Percentiles rank a stretch among this genome's conserved stretches.
phyloP scores from a whole-genome alignment of 495 filamentous ascomycete genomes.

The Aspergillus mulundensis region DNA sequence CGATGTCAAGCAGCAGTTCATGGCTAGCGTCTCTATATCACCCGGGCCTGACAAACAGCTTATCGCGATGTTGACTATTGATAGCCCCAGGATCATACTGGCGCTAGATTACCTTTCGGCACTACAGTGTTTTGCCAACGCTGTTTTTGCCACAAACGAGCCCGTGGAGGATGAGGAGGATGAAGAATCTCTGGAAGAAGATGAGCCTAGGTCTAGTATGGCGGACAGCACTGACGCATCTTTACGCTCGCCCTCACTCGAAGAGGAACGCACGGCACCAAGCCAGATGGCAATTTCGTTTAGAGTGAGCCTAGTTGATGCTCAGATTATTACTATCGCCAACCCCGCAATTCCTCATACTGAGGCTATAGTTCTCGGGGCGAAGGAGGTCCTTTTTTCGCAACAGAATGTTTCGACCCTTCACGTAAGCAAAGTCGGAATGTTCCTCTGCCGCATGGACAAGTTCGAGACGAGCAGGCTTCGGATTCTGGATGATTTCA shows the following conservation, averaged over 20 bases:
- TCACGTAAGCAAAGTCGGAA: conserved; percentile 87
- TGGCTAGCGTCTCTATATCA: conserved; percentile 93
- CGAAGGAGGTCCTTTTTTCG: conserved; percentile 87
- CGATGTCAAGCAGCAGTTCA: conserved; percentile 89
- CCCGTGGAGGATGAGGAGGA: conserved; percentile 53
- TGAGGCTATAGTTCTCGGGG: conserved; percentile 91
- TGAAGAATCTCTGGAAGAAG: conserved; percentile 53
- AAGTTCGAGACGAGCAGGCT: conserved; percentile 82
- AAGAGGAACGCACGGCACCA: conserved; percentile 23
- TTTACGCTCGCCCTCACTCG: conserved; percentile 18
- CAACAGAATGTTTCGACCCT: conserved; percentile 92
- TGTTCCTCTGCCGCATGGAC: conserved; percentile 99
- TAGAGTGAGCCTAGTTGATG: conserved; percentile 89
- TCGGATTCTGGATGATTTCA: conserved; percentile 94
- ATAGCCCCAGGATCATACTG: conserved; percentile 92
- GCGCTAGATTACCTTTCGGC: conserved; percentile 93
- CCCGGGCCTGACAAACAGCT: conserved; percentile 77
- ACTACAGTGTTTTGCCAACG: conserved; percentile 72
- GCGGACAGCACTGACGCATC: conserved; percentile 31
- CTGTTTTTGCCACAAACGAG: conserved; percentile 60
- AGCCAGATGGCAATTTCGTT: conserved; percentile 74
- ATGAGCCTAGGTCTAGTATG: conserved; percentile 56
- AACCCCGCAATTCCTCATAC: conserved; percentile 86
- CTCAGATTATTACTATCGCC: conserved; percentile 91
- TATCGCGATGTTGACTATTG: conserved; percentile 89